A percentile compares a stretch with the other conserved stretches of the same genome.
Conservation (phyloP, 306 rosid species). For the Luffa aegyptiaca region DNA sequence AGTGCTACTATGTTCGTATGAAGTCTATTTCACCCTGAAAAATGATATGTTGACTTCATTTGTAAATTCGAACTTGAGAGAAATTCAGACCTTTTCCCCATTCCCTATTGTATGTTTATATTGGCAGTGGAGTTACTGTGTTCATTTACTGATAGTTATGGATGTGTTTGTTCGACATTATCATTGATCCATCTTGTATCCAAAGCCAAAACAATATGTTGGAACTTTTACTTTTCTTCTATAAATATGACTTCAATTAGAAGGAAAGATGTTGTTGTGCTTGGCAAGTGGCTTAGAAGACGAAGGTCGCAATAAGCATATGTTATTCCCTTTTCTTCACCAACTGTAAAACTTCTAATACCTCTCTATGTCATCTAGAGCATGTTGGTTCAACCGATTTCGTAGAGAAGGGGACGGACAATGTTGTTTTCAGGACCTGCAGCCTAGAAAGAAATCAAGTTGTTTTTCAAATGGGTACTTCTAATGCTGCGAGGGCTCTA, state of each 20-base stretch:
- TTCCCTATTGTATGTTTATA: neutral
- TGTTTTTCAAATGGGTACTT: slow-evolving; percentile 87
- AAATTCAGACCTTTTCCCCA: neutral
- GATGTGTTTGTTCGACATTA: neutral
- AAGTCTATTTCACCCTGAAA: neutral
- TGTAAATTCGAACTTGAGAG: neutral
- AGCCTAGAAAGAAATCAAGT: slow-evolving; percentile 54
- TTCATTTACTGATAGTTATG: neutral
- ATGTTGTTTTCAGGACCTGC: slow-evolving; percentile 81
- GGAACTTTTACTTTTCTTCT: neutral
- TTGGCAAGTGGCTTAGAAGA: neutral
- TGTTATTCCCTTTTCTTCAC: neutral
- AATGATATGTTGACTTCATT: neutral
- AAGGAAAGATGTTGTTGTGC: neutral
- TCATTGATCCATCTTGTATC: neutral
- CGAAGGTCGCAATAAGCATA: neutral
- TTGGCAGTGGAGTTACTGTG: neutral
- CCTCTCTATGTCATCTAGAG: slow-evolving; percentile 24
- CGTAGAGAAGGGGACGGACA: slow-evolving; percentile 71
- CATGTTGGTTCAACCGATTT: slow-evolving; percentile 55
- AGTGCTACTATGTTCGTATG: neutral
- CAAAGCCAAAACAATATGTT: neutral
- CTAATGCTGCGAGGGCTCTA: slow-evolving; percentile 74
- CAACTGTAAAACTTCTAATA: neutral
- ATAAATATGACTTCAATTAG: neutral